Percentiles rank a stretch among this genome's conserved stretches.
Conservation (phyloP, 305 asterid genomes). For the Fraxinus latifolia region DNA sequence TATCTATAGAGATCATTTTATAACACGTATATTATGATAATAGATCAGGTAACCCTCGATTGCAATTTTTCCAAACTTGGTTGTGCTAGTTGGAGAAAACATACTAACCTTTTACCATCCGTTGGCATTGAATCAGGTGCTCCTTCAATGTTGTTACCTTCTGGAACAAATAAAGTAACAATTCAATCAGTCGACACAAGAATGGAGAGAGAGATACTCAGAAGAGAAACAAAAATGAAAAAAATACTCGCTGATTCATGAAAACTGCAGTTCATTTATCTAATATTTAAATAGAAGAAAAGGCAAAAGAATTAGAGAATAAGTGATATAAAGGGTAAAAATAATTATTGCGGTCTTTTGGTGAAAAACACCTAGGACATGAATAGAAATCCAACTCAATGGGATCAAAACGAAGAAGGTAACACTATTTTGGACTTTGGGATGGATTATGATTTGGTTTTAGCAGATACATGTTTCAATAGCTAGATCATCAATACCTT, state of each 20-base stretch:
- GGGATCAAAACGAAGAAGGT: neutral
- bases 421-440: neutral
- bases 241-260: neutral
- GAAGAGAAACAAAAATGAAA: slow-evolving; percentile 2
- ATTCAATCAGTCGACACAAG: neutral
- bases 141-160: slow-evolving; percentile 44
- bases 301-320: neutral
- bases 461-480: neutral
- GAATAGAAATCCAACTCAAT: neutral
- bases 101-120: slow-evolving; percentile 35
- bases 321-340: neutral
- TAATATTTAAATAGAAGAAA: neutral
- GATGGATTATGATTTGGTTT: neutral
- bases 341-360: neutral
- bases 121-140: slow-evolving; percentile 34
- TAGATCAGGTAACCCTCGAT: neutral
- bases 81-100: slow-evolving; percentile 1
- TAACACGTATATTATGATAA: neutral
- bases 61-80: slow-evolving; percentile 1
- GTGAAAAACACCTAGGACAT: neutral
- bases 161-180: neutral
- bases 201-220: neutral
- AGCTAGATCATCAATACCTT: neutral
- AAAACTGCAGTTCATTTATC: neutral
- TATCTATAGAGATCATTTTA: neutral